Evolutionary conservation across 2,329 filamentous ascomycete species (phyloP).

Genomic region (Macrophomina phaseolina): DNA sequence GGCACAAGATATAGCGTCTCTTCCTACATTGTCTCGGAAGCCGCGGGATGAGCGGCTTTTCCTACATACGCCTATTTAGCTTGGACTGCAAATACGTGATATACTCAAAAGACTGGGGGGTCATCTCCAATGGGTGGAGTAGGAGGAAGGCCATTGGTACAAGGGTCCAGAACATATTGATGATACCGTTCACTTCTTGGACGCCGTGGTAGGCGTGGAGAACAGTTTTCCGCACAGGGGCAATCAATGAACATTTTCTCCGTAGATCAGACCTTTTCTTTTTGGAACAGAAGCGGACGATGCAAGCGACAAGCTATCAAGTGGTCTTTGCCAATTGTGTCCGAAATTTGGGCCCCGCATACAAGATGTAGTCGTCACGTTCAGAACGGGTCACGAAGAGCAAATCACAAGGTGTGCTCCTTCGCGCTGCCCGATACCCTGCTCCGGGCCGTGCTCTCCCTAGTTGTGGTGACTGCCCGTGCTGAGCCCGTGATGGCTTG

Average conservation of each 20-base stretch:
- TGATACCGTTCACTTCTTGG: constrained; percentile 42
- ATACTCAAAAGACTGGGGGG: constrained; percentile 46
- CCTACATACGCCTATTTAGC: constrained; percentile 45
- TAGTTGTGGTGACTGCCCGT: not conserved
- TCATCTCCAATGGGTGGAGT: constrained; percentile 47
- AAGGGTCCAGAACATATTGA: constrained; percentile 56
- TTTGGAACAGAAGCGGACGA: no score
- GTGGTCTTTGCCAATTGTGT: no score
- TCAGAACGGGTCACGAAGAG: no score
- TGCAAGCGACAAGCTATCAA: no score
- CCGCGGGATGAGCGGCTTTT: not conserved
- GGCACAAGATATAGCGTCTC: not conserved
- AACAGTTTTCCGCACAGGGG: not conserved
- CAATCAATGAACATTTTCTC: no score
- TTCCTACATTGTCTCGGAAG: not conserved
- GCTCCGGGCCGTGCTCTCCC: not conserved
- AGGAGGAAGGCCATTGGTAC: constrained; percentile 57
- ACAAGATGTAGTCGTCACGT: no score
- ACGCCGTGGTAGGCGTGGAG: not conserved
- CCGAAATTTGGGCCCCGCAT: no score
- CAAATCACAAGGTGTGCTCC: not conserved
- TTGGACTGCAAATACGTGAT: constrained; percentile 43
- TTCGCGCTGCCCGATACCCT: not conserved
- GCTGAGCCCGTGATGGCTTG: not conserved
- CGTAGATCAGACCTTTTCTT: not conserved